phyloP scores from a whole-genome alignment of 495 filamentous ascomycete species.

The Penicillium soppii region DNA sequence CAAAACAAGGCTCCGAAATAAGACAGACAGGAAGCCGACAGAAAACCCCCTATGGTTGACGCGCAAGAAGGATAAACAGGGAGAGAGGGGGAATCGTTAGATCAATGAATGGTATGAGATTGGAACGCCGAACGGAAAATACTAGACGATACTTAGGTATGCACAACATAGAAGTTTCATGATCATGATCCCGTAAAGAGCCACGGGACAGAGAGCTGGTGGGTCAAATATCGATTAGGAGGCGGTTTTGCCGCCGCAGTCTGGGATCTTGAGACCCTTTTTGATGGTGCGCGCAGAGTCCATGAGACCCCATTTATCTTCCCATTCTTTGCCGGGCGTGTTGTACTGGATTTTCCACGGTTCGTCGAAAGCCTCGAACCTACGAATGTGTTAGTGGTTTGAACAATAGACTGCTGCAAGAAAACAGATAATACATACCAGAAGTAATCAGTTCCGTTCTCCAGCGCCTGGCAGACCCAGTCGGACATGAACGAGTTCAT shows the following conservation, averaged over 20 bases:
- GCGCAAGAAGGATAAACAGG: background rate
- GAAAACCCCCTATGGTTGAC: background rate
- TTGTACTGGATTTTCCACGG: slow-evolving; percentile 87
- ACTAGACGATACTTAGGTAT: slow-evolving; percentile 1
- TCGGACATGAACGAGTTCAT: slow-evolving; percentile 85
- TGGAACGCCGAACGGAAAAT: background rate
- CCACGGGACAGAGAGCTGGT: background rate
- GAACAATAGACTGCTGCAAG: background rate
- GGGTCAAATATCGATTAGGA: slow-evolving; percentile 12
- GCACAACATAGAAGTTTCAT: slow-evolving; percentile 14
- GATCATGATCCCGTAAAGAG: slow-evolving; percentile 22
- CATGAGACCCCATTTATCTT: slow-evolving; percentile 95
- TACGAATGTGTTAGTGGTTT: slow-evolving; percentile 20
- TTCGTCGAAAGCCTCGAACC: slow-evolving; percentile 93
- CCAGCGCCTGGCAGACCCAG: slow-evolving; percentile 79
- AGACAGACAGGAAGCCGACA: background rate
- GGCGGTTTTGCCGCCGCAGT: slow-evolving; percentile 77
- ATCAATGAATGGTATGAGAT: background rate
- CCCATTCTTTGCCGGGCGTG: slow-evolving; percentile 71
- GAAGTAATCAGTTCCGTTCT: slow-evolving; percentile 86
- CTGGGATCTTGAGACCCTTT: slow-evolving; percentile 78
- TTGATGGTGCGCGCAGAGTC: slow-evolving; percentile 86
- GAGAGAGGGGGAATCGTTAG: background rate
- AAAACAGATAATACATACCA: slow-evolving; percentile 56
- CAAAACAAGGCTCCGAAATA: no score